Conservation (phyloP, 306 rosid species). For the Oemleria cerasiformis region DNA sequence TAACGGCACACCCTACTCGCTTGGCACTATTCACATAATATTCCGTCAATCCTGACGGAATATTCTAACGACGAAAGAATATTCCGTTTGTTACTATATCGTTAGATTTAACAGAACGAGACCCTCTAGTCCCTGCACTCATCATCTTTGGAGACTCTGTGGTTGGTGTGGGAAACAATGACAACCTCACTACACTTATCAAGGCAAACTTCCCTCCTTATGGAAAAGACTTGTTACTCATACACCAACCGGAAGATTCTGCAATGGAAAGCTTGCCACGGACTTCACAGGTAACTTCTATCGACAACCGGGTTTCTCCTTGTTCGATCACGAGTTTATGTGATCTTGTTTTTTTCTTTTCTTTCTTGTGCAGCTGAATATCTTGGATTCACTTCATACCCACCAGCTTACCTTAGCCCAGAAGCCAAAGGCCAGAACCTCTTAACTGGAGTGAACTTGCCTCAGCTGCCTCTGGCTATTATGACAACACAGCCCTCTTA, state of each 20-base stretch:
- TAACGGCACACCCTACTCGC: too few relatives aligned
- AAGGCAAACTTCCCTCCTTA: conserved; percentile 66
- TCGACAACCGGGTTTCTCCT: not conserved
- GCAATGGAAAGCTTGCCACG: conserved; percentile 60
- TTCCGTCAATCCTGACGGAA: too few relatives aligned
- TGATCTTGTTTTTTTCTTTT: too few relatives aligned
- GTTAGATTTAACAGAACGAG: too few relatives aligned
- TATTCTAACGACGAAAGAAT: too few relatives aligned
- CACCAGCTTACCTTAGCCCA: conserved; percentile 58
- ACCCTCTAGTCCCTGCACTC: conserved; percentile 60
- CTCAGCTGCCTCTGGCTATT: conserved; percentile 60
- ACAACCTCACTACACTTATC: conserved; percentile 37
- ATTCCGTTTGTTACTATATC: too few relatives aligned
- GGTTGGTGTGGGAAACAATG: conserved; percentile 61
- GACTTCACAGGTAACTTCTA: conserved; percentile 53
- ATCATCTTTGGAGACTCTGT: conserved; percentile 64
- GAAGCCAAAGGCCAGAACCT: conserved; percentile 50
- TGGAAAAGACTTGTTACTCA: conserved; percentile 61
- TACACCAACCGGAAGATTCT: conserved; percentile 64
- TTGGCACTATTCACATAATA: too few relatives aligned
- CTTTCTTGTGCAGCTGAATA: conserved; percentile 39
- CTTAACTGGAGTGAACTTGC: conserved; percentile 61
- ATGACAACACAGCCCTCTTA: conserved; percentile 38
- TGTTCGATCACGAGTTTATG: conserved; percentile 1
- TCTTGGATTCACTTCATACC: conserved; percentile 60